phyloP scores from a whole-genome alignment of 805 yeast species.

The Yarrowia hollandica region DNA sequence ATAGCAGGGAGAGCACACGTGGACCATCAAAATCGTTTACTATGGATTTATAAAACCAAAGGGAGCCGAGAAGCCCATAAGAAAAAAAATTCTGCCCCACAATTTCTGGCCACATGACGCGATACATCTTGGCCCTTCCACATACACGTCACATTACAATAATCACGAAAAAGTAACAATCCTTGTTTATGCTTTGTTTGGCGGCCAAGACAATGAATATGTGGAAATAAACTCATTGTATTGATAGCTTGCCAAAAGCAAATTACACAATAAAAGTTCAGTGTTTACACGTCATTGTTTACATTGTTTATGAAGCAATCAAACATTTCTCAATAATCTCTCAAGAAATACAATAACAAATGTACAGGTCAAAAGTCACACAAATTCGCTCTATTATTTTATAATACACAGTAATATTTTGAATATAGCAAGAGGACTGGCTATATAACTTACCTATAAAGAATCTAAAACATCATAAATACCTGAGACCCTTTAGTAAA shows the following conservation, averaged over 20 bases:
- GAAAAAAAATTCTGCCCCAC: too few species aligned
- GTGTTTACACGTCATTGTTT: slow-evolving; percentile 6
- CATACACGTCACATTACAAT: background rate
- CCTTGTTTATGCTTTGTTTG: background rate
- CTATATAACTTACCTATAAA: slow-evolving; percentile 26
- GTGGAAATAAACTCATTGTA: background rate
- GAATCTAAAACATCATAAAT: slow-evolving; percentile 29
- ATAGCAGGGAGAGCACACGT: too few species aligned
- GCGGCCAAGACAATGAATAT: slow-evolving; percentile 1
- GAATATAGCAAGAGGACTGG: slow-evolving; percentile 12
- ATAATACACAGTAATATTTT: slow-evolving; percentile 19
- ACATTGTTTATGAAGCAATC: too few species aligned
- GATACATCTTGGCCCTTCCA: too few species aligned
- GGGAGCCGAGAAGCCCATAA: too few species aligned
- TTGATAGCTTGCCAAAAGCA: slow-evolving; percentile 14
- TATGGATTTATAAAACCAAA: too few species aligned
- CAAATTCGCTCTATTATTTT: background rate
- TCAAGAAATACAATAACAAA: too few species aligned
- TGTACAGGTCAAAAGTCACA: too few species aligned
- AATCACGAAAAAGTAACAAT: slow-evolving; percentile 1
- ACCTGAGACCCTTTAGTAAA: slow-evolving; percentile 47
- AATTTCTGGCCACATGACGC: too few species aligned
- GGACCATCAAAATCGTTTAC: too few species aligned
- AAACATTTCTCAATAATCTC: too few species aligned
- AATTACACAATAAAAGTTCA: background rate